A percentile compares a stretch with the other conserved stretches of the same genome.
These are phyloP conservation scores for Backusella westeae DNA, from an alignment of 192 early-diverging fungal genomes.

Conservation along the genomic window DNA sequence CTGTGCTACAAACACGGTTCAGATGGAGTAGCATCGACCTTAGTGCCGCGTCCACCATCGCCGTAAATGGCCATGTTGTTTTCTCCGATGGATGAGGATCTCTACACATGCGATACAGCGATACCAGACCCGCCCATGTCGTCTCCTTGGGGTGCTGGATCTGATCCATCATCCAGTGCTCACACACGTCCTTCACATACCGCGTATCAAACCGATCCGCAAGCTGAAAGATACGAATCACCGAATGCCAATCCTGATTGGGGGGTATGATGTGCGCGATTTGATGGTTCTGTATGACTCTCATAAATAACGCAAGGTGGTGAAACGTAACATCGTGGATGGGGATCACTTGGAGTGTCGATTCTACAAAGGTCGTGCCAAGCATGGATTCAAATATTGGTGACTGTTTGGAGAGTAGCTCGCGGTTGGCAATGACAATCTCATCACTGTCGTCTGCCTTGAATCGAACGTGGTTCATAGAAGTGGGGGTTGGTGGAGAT, in stretches of 20 bases:
- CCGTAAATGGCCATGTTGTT: background rate
- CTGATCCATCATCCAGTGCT: conserved; percentile 5
- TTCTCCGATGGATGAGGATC: background rate
- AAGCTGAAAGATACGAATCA: conserved; percentile 2
- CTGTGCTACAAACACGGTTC: background rate
- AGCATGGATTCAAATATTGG: conserved; percentile 7
- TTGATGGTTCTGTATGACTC: background rate
- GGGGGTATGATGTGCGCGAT: background rate
- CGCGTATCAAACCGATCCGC: background rate
- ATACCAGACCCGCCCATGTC: background rate
- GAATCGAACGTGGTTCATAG: background rate
- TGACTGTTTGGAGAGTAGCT: background rate
- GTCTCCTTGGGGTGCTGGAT: background rate
- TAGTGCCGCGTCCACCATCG: background rate
- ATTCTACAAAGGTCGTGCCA: background rate
- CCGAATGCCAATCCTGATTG: background rate
- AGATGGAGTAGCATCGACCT: background rate
- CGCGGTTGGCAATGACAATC: background rate
- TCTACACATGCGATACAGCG: background rate
- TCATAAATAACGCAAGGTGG: background rate
- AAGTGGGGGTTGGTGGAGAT: no score
- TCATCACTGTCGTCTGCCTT: background rate
- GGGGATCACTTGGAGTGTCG: background rate
- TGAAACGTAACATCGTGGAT: conserved; percentile 6
- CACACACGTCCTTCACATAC: background rate